phyloP scores from a whole-genome alignment of 371 early-diverging fungal genomes.

The Batkoa obscura region DNA sequence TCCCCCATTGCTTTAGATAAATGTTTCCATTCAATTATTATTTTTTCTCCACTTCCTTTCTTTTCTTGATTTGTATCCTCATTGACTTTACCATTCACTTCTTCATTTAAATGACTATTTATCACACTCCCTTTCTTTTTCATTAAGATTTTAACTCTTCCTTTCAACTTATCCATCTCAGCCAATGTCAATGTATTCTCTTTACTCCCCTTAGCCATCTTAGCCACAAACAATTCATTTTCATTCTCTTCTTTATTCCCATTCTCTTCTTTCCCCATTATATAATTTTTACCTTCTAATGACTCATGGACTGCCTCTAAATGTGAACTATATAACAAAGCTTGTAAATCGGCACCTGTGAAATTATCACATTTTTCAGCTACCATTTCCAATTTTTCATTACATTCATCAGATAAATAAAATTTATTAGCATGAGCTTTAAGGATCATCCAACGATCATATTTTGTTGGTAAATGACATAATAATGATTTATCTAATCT shows the following conservation, averaged over 20 bases:
- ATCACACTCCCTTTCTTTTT: not conserved
- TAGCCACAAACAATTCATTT: too few relatives aligned
- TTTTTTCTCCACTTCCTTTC: not conserved
- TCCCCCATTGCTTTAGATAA: not conserved
- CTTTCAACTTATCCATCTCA: not conserved
- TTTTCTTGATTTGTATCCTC: not conserved
- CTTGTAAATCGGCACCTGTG: conserved; percentile 89
- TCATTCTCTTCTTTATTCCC: too few relatives aligned
- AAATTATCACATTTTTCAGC: conserved; percentile 54
- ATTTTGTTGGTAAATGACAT: conserved; percentile 58
- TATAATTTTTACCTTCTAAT: conserved; percentile 13
- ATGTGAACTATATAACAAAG: conserved; percentile 77
- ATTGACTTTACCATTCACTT: not conserved
- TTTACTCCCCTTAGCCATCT: not conserved
- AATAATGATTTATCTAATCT: conserved; percentile 90
- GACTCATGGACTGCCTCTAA: conserved; percentile 69
- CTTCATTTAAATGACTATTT: not conserved
- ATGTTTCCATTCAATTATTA: not conserved
- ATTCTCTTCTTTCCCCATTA: not conserved
- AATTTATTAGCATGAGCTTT: conserved; percentile 40
- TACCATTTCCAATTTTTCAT: conserved; percentile 20
- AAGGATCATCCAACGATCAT: conserved; percentile 56
- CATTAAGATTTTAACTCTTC: not conserved
- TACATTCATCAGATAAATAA: conserved; percentile 29
- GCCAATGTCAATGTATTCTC: not conserved